phyloP scores from a whole-genome alignment of 176 grass and related monocot species.

The Hyparrhenia diplandra region DNA sequence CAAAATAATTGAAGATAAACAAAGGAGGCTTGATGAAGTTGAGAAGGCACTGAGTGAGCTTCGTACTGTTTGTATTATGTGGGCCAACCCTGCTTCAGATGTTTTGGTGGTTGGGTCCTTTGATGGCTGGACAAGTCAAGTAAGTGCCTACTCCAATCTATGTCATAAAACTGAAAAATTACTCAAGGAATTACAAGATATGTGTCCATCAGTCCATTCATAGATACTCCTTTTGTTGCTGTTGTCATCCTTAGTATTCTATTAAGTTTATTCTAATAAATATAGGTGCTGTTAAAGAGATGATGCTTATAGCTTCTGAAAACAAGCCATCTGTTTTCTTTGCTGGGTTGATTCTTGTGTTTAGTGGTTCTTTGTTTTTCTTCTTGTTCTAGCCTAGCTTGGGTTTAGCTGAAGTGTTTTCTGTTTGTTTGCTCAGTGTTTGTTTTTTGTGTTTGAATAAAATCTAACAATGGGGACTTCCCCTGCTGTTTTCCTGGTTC shows the following conservation, averaged over 20 bases:
- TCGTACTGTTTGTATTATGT: constrained; percentile 68
- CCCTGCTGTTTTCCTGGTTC: too few species aligned
- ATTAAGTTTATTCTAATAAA: not conserved
- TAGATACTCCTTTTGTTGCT: not conserved
- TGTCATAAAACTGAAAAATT: constrained; percentile 5
- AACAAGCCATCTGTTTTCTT: too few species aligned
- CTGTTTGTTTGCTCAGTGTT: too few species aligned
- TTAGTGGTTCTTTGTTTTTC: too few species aligned
- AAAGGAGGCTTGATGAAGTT: constrained; percentile 70
- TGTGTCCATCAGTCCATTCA: not conserved
- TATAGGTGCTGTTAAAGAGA: constrained; percentile 4
- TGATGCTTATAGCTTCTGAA: not conserved
- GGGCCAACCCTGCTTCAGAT: constrained; percentile 86
- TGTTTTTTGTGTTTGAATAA: too few species aligned
- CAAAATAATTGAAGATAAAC: constrained; percentile 92
- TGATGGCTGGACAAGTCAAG: constrained; percentile 90
- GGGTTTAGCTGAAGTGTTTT: too few species aligned
- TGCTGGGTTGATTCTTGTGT: too few species aligned
- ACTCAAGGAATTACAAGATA: not conserved
- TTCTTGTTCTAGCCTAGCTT: too few species aligned
- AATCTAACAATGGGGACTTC: too few species aligned
- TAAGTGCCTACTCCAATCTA: constrained; percentile 23
- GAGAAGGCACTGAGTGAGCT: constrained; percentile 63
- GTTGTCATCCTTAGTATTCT: not conserved
- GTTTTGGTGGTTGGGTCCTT: constrained; percentile 86